Evolutionary conservation across 306 rosid genomes (phyloP), one percentile per base, ranked within the genome.

Genomic region (Oxytropis ochrocephala): DNA sequence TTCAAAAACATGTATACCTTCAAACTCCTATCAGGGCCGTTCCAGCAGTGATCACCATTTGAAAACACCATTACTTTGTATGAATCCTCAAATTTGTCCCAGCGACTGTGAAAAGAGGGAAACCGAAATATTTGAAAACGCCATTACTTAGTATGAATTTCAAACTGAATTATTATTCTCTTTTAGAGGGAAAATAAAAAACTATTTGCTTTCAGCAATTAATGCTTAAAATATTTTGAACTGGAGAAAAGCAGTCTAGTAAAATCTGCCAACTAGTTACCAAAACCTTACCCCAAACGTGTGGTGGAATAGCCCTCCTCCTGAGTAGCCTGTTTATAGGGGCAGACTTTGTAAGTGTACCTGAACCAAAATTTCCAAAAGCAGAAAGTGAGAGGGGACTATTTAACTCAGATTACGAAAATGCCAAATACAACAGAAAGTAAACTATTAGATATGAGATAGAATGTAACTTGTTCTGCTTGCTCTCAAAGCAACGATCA

Each of bases 21-120:
- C 80, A 95, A 75, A 82, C 99, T 95, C 86, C 99, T 83, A 81
- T 91, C 99, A 14, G 99, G 99, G 53, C 99, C 99, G 80, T 95
- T 95, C 99, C 99, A 95, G 87, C 99, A 95, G 39, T 64, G 84
- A 76, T 95, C 99, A 19, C 99, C 99, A 54, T 78, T 82, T 67
- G 96, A 80, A 70, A 95, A 95, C 59, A 83, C 63, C 99, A 95
- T 91, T 71, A 81, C 80, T 69, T 62, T 89, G 78, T 91, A 85
- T 0, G 91, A 87, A 75, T 89, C 96, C 75, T 91, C 99, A 84
- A 91, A 95, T 80, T 91, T 91, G 78, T 91, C 95, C 99, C 99
- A 95, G 65, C 77, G 84, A 82, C 99, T 95, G 80, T 80, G 57
- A 46, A 59, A 42, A 55, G 11, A 50, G n/a, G n/a, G n/a, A n/a